phyloP scores from a whole-genome alignment of 441 rosid species.

The Populus trichocarpa region DNA sequence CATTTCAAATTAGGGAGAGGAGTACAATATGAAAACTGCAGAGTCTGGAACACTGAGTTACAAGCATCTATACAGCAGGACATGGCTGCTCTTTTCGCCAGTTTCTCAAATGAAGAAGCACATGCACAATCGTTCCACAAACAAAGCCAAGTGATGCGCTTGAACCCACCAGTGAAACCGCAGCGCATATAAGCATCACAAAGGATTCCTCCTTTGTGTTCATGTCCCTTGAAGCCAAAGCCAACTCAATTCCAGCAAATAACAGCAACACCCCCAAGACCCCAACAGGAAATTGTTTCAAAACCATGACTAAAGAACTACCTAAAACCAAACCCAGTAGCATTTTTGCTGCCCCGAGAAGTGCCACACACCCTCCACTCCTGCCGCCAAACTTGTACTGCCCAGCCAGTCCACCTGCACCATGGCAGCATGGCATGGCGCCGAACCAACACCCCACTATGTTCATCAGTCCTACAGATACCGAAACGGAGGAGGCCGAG shows the following conservation, averaged over 20 bases:
- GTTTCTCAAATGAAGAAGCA: slow-evolving; percentile 50
- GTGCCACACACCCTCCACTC: slow-evolving; percentile 69
- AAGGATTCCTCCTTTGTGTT: slow-evolving; percentile 66
- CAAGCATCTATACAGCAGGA: neutral
- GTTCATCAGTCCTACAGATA: slow-evolving; percentile 75
- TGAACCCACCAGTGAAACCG: slow-evolving; percentile 66
- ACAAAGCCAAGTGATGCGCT: slow-evolving; percentile 66
- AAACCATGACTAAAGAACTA: slow-evolving; percentile 52
- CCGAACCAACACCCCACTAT: slow-evolving; percentile 85
- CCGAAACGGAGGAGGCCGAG: slow-evolving; percentile 57
- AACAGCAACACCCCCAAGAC: slow-evolving; percentile 59
- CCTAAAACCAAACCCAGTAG: slow-evolving; percentile 69
- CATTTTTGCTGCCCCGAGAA: slow-evolving; percentile 57
- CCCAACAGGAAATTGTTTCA: slow-evolving; percentile 75
- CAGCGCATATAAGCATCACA: slow-evolving; percentile 64
- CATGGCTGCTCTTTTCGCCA: slow-evolving; percentile 2
- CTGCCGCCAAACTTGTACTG: slow-evolving; percentile 92
- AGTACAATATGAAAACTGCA: too few relatives aligned
- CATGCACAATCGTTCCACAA: slow-evolving; percentile 49
- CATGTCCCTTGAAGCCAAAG: slow-evolving; percentile 81
- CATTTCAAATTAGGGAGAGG: too few relatives aligned
- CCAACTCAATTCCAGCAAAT: slow-evolving; percentile 81
- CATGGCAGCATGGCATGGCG: slow-evolving; percentile 86
- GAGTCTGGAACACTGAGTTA: neutral
- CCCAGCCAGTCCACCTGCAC: slow-evolving; percentile 82